phyloP scores from a whole-genome alignment of 371 early-diverging fungal genomes.

The Mucor sp. region DNA sequence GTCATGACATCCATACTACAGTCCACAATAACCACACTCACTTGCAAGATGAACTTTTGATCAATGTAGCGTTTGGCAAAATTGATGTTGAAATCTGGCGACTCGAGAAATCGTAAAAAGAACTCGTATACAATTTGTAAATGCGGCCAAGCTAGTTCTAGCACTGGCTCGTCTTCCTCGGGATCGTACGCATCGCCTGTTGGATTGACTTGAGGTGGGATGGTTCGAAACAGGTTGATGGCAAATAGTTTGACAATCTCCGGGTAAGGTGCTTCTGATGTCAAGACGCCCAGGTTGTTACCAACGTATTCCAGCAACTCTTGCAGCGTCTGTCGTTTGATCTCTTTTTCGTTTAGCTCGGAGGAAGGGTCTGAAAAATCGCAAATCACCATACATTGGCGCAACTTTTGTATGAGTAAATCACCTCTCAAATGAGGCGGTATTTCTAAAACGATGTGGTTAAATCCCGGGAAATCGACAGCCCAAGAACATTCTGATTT shows the following conservation, averaged over 20 bases:
- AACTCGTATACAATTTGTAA: conserved; percentile 96
- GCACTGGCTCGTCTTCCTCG: conserved; percentile 97
- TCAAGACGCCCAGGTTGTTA: conserved; percentile 82
- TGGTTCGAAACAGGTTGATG: conserved; percentile 90
- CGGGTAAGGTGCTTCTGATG: conserved; percentile 85
- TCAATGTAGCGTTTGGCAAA: conserved; percentile 95
- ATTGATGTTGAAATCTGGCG: conserved; percentile 93
- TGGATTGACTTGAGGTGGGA: conserved; percentile 95
- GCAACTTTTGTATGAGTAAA: conserved; percentile 86
- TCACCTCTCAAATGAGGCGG: conserved; percentile 72
- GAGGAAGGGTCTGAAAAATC: conserved; percentile 91
- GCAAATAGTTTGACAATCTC: conserved; percentile 92
- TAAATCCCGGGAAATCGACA: background rate
- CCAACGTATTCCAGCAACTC: conserved; percentile 93
- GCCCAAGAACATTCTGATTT: background rate
- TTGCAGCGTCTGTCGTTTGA: conserved; percentile 87
- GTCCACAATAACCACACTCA: conserved; percentile 25
- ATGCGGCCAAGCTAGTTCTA: conserved; percentile 97
- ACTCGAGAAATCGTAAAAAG: conserved; percentile 94
- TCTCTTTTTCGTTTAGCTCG: conserved; percentile 92
- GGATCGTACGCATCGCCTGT: conserved; percentile 97
- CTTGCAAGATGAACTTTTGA: conserved; percentile 89
- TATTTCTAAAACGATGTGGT: conserved; percentile 58
- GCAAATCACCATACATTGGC: conserved; percentile 90
- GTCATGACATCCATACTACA: background rate